phyloP scores from a whole-genome alignment of 139 green algal species.

The Pleodorina starrii region DNA sequence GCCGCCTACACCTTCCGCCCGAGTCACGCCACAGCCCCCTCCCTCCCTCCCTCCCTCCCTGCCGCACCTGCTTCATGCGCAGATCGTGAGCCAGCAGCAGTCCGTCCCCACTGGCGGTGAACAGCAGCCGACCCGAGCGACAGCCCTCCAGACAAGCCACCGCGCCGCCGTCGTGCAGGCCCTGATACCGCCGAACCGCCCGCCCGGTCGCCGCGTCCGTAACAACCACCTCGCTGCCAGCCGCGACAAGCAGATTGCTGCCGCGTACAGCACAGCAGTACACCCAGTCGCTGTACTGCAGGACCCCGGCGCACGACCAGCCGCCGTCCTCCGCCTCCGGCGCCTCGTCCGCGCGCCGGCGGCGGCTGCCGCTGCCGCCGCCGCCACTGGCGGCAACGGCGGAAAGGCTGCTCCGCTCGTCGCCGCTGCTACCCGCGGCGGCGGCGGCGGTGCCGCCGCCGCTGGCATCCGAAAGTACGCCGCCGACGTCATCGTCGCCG shows the following conservation, averaged over 20 bases:
- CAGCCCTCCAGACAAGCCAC: constrained; percentile 68
- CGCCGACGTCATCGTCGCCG: background rate
- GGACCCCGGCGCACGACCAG: constrained; percentile 46
- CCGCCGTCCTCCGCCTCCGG: background rate
- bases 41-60: background rate
- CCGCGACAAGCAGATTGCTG: constrained; percentile 63
- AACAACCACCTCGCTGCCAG: constrained; percentile 58
- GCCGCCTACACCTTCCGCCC: too few relatives aligned
- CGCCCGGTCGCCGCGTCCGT: constrained; percentile 55
- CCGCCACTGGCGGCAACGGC: too few relatives aligned
- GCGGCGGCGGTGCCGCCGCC: background rate
- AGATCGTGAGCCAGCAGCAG: constrained; percentile 74
- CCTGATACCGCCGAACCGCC: constrained; percentile 45
- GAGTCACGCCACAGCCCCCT: too few relatives aligned
- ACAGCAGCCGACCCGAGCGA: constrained; percentile 68
- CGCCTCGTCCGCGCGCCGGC: background rate
- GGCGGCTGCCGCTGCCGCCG: background rate
- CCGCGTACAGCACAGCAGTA: constrained; percentile 59
- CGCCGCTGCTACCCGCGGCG: background rate
- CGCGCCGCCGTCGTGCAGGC: constrained; percentile 58
- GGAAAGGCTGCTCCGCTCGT: background rate
- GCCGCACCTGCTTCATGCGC: constrained; percentile 62
- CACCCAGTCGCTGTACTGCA: constrained; percentile 81
- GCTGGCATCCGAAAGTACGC: background rate
- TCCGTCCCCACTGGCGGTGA: constrained; percentile 68